Conservation (phyloP, 2,329 filamentous ascomycete genomes). For the Aureobasidium sp. region DNA sequence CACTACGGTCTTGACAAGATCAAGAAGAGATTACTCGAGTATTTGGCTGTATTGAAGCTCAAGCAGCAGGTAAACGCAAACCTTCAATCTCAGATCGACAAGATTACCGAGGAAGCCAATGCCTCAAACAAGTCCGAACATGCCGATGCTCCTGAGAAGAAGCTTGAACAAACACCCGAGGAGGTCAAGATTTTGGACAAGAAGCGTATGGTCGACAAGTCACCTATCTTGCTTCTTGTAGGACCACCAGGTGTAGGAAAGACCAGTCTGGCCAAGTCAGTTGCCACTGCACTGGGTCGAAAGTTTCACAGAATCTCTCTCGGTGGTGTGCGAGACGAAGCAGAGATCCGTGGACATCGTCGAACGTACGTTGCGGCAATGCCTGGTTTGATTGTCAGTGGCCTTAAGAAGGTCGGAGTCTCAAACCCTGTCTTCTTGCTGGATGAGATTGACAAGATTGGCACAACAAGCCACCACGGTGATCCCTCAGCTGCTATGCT, state of each 20-base stretch:
- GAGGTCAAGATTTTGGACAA: constrained; percentile 69
- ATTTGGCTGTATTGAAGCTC: constrained; percentile 87
- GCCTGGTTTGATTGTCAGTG: constrained; percentile 90
- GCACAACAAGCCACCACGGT: constrained; percentile 81
- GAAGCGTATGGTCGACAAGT: constrained; percentile 86
- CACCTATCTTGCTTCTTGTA: constrained; percentile 85
- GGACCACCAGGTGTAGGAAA: constrained; percentile 94
- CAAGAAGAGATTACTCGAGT: constrained; percentile 92
- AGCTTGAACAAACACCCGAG: constrained; percentile 38
- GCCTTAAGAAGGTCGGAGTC: constrained; percentile 89
- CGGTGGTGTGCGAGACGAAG: constrained; percentile 90
- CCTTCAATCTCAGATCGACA: constrained; percentile 65
- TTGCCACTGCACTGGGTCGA: constrained; percentile 81
- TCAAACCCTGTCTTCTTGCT: constrained; percentile 91
- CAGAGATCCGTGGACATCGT: constrained; percentile 89
- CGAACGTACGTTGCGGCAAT: constrained; percentile 98
- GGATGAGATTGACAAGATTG: constrained; percentile 97
- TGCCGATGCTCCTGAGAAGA: constrained; percentile 13
- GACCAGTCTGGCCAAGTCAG: constrained; percentile 86
- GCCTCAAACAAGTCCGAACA: constrained; percentile 24
- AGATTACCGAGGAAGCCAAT: constrained; percentile 38
- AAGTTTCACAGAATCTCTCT: constrained; percentile 97
- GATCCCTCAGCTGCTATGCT: constrained; percentile 97
- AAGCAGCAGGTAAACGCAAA: constrained; percentile 86
- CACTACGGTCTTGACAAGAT: constrained; percentile 96